Base-by-base conservation (phyloP, 768 basidiomycete species). In the Lactarius evosmus region DNA sequence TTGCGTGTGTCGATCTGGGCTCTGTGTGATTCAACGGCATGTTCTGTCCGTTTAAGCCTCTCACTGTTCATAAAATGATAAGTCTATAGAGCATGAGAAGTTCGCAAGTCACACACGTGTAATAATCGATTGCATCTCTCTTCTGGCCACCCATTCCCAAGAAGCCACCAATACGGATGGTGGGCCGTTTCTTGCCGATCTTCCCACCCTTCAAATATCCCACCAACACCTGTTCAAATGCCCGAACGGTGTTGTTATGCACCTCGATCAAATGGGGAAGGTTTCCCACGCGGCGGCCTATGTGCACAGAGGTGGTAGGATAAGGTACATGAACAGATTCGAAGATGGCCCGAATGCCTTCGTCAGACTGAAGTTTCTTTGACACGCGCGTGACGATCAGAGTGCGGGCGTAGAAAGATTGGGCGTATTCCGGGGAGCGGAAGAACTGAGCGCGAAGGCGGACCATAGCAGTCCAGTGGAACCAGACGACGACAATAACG, bases 391-490 rank as follows among this genome's bases (percentile, higher is more conserved):
- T 84, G 66, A 95, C 82, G 73, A 92, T 85, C 58, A 99, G 82
- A 0, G 96, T 98, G 40, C 97, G 85, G 1, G 95, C 93, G 72
- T 97, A 95, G 80, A 98, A 97, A 2, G 90, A 89, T 66, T 88
- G 82, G 56, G 88, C 81, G 75, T 97, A 95, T 71, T 92, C 91
- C 8, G 91, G 88, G 3, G 90, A 92, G 66, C 89, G 86, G 79
- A 95, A 98, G 91, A 93, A 99, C 36, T 81, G 78, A 67, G 83
- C 81, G 3, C 96, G 88, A 1, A 99, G 85, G 49, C 76, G 78
- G 57, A 98, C 78, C 83, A 98, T 92, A 51, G 78, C 77, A 52
- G 74, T 79, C 92, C 91, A 94, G 73, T 96, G 85, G 33, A 78
- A 69, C 75, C 87, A 87, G 54, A 92, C 83, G 70, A 84, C 85